These are phyloP conservation scores for Dichotomocladium elegans DNA, from an alignment of 371 early-diverging fungal genomes.

Conservation along the genomic window DNA sequence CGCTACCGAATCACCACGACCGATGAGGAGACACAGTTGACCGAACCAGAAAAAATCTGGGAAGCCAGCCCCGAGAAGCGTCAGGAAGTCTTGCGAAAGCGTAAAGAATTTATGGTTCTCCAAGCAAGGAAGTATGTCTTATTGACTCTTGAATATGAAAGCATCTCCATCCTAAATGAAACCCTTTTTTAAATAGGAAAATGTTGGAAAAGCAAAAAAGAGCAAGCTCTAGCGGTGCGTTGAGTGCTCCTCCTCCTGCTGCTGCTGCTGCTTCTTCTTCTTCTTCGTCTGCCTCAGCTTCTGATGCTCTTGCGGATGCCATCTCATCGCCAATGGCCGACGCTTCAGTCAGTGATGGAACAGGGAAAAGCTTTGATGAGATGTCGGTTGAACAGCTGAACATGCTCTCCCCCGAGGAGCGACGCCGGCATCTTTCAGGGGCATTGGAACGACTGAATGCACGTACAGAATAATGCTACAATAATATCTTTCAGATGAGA, in stretches of 20 bases:
- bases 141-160: neutral
- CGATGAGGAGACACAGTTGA: conserved; percentile 28
- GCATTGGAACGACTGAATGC: conserved; percentile 20
- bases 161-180: neutral
- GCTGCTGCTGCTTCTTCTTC: neutral
- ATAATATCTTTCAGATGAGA: no score
- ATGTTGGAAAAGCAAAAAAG: conserved; percentile 28
- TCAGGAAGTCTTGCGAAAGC: conserved; percentile 69
- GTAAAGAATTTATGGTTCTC: conserved; percentile 87
- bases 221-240: neutral
- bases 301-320: no score
- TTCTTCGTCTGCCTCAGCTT: no score
- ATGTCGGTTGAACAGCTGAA: conserved; percentile 47
- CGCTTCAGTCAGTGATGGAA: neutral
- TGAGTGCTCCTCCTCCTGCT: neutral
- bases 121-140: conserved; percentile 73
- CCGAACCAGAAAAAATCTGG: conserved; percentile 77
- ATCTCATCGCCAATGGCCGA: no score
- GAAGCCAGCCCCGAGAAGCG: conserved; percentile 69
- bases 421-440: conserved; percentile 40
- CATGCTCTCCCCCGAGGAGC: conserved; percentile 32
- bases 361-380: conserved; percentile 21
- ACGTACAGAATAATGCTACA: neutral
- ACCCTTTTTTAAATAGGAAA: conserved; percentile 18
- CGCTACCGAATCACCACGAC: conserved; percentile 51